Evolutionary conservation across 352 stramenopile genomes (phyloP), one percentile per base, ranked within the genome.

Genomic region (Globisporangium echinulatum): DNA sequence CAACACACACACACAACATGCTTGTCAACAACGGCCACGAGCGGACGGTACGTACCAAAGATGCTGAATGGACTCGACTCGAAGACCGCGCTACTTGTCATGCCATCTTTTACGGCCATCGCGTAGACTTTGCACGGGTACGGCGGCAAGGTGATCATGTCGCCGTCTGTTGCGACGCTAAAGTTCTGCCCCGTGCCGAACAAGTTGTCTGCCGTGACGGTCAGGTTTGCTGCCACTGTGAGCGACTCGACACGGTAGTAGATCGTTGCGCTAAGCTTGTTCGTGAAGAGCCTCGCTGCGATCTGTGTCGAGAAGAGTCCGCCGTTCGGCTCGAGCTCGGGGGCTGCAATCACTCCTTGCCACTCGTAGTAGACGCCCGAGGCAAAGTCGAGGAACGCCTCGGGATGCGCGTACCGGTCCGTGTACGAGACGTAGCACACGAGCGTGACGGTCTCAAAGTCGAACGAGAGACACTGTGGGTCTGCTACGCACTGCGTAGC

Each of bases 341-440:
- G 81, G 2, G 62, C 43, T 6, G 62, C 64, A 8, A 85, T 74
- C 14, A 67, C 51, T 7, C 78, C 79, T 58, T 90, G 75, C 83
- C 83, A 91, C 57, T 93, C 83, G 52, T 89, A 91, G 62, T 93
- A 90, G 36, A 83, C 63, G 14, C 81, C 82, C 0, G 75, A 84
- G 6, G 79, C 66, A 39, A 89, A 90, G 40, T 71, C 63, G 19
- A 93, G 58, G 58, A 89, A 91, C 39, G 79, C 77, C 19, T 85
- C 70, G 0, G 81, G 79, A 46, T 87, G 69, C 1, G 67, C 66
- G 58, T 85, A 93, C 11, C 79, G 72, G 58, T 93, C 83, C 3
- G 78, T 77, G 63, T 91, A 66, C 8, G 81, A 88, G 13, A 93
- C 66, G 61, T 93, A 91, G 63, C 83, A 93, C 46, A 74, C 79